These are phyloP conservation scores for Ustilago sp. DNA, from an alignment of 1,284 basidiomycete species.

Conservation along the genomic window DNA sequence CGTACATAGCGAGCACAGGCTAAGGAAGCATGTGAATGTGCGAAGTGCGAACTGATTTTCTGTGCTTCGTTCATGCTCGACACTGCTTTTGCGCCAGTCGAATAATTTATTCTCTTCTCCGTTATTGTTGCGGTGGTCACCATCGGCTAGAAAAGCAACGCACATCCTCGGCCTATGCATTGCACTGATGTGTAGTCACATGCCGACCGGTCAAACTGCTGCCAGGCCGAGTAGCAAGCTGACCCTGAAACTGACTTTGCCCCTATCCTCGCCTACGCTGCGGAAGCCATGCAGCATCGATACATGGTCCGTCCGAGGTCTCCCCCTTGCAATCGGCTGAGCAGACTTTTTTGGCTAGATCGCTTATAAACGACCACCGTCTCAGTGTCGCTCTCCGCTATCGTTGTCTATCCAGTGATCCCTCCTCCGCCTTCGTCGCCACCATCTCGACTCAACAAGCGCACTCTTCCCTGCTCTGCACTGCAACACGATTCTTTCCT, in stretches of 20 bases:
- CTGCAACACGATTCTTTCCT: background rate
- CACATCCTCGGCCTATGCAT: background rate
- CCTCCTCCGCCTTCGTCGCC: background rate
- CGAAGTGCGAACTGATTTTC: background rate
- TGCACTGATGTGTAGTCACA: background rate
- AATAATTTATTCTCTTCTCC: background rate
- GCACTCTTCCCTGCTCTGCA: background rate
- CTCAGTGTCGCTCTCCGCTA: background rate
- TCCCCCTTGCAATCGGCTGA: background rate
- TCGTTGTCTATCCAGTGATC: background rate
- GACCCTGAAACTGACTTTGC: background rate
- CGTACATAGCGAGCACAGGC: background rate
- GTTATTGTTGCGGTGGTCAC: conserved; percentile 8
- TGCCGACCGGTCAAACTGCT: background rate
- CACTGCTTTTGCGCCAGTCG: background rate
- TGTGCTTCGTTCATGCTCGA: background rate
- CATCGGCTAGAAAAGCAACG: conserved; percentile 7
- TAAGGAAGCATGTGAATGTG: background rate
- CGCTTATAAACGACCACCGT: background rate
- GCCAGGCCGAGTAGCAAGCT: background rate
- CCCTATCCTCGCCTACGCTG: background rate
- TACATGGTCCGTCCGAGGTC: background rate
- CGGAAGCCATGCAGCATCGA: background rate
- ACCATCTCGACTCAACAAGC: background rate
- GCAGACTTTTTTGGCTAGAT: background rate